phyloP scores from a whole-genome alignment of 805 yeast species.

The Lipomyces orientalis region DNA sequence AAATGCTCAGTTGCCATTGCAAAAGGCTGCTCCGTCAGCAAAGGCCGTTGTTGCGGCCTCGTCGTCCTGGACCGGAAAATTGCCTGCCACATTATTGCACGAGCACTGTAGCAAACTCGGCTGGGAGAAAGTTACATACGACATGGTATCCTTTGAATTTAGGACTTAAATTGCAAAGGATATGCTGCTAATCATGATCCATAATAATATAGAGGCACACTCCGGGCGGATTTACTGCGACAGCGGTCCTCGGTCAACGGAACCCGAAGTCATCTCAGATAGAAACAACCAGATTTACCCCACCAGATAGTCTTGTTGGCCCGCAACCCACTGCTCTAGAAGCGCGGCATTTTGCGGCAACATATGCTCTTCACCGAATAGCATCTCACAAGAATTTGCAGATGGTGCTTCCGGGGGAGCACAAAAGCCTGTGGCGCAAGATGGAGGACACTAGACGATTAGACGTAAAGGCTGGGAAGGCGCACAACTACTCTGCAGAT shows the following conservation, averaged over 20 bases:
- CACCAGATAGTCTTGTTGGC: conserved; percentile 56
- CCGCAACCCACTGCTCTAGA: conserved; percentile 85
- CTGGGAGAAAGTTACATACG: conserved; percentile 87
- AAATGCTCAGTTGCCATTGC: conserved; percentile 24
- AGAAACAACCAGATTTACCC: conserved; percentile 60
- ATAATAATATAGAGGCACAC: conserved; percentile 45
- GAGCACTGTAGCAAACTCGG: conserved; percentile 86
- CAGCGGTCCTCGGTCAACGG: conserved; percentile 67
- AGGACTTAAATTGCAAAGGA: conserved; percentile 26
- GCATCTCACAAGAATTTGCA: conserved; percentile 82
- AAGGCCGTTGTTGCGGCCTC: conserved; percentile 61
- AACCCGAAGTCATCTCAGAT: conserved; percentile 82
- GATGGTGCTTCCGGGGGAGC: conserved; percentile 85
- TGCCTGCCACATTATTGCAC: conserved; percentile 83
- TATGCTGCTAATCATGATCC: conserved; percentile 4
- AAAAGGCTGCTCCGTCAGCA: conserved; percentile 36
- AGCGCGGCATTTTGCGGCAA: conserved; percentile 89
- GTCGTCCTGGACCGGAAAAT: conserved; percentile 91
- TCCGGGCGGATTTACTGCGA: conserved; percentile 65
- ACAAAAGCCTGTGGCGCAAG: conserved; percentile 76
- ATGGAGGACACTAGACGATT: conserved; percentile 66
- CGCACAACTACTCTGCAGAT: conserved; percentile 66
- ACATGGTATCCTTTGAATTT: conserved; percentile 54
- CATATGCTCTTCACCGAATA: conserved; percentile 79
- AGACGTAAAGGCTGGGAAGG: conserved; percentile 54